Conservation (phyloP, 2,329 filamentous ascomycete genomes). For the Monilinia vaccinii-corymbosi region DNA sequence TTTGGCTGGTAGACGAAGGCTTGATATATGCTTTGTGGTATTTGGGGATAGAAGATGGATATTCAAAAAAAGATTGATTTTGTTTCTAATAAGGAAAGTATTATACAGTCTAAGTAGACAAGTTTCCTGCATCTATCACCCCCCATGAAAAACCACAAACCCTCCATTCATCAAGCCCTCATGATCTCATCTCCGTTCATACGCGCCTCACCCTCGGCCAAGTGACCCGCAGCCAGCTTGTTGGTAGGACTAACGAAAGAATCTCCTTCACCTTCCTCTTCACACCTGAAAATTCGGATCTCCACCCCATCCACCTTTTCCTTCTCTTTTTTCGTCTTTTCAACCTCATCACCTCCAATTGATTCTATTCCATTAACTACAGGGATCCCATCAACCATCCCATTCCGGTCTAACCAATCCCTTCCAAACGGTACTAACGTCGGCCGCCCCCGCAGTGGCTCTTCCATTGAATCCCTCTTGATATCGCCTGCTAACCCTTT, state of each 20-base stretch:
- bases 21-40: neutral
- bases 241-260: too few relatives aligned
- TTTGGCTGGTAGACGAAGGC: neutral
- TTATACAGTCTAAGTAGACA: neutral
- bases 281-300: neutral
- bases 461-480: constrained; percentile 12
- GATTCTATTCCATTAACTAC: neutral
- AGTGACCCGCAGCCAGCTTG: neutral
- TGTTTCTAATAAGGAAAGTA: neutral
- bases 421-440: constrained; percentile 14
- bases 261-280: neutral
- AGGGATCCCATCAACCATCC: neutral
- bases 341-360: neutral
- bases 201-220: neutral
- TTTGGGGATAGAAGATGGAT: neutral
- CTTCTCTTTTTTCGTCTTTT: neutral
- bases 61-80: neutral
- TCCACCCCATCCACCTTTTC: neutral
- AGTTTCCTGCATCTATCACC: neutral
- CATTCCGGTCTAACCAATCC: constrained; percentile 9
- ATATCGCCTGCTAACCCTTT: constrained; percentile 15
- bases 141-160: neutral
- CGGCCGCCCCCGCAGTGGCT: constrained; percentile 6
- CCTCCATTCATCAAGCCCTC: neutral
- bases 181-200: neutral